These are phyloP conservation scores for Rhipidocladum racemiflorum DNA, from an alignment of 176 grass and related monocot genomes.

Conservation along the genomic window DNA sequence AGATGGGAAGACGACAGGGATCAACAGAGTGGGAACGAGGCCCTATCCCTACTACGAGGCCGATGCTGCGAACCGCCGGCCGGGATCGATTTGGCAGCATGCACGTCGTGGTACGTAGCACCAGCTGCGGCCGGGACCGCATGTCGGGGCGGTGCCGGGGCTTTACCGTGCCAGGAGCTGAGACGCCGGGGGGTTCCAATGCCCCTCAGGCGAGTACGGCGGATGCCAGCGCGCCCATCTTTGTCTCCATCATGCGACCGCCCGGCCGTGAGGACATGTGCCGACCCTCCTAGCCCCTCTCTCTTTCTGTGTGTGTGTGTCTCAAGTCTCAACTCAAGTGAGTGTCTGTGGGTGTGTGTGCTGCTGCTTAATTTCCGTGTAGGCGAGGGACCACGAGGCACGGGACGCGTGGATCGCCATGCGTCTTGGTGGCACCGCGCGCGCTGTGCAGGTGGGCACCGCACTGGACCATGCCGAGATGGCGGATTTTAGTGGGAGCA, in stretches of 20 bases:
- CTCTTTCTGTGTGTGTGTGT: not conserved
- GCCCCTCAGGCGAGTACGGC: not conserved
- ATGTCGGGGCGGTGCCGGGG: not conserved
- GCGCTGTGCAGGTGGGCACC: slow-evolving; percentile 4
- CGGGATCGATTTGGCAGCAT: slow-evolving; percentile 5
- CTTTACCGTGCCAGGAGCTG: slow-evolving; percentile 31
- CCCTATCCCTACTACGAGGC: not conserved
- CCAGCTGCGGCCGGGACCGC: not conserved
- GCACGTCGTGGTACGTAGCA: not conserved
- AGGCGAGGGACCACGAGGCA: slow-evolving; percentile 35
- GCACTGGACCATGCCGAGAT: slow-evolving; percentile 4
- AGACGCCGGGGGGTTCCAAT: not conserved
- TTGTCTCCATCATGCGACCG: not conserved
- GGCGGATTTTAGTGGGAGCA: slow-evolving; percentile 6
- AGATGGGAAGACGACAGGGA: not conserved
- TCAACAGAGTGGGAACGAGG: not conserved
- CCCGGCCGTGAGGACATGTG: not conserved
- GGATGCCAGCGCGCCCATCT: not conserved
- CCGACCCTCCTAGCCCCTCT: not conserved
- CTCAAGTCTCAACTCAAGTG: too few species aligned
- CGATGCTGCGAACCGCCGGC: not conserved
- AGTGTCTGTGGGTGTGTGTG: not conserved
- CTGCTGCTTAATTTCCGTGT: not conserved
- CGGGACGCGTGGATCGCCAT: slow-evolving; percentile 18
- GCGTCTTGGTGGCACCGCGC: not conserved